Conservation (phyloP, 768 basidiomycete genomes). For the Hericium coralloides region DNA sequence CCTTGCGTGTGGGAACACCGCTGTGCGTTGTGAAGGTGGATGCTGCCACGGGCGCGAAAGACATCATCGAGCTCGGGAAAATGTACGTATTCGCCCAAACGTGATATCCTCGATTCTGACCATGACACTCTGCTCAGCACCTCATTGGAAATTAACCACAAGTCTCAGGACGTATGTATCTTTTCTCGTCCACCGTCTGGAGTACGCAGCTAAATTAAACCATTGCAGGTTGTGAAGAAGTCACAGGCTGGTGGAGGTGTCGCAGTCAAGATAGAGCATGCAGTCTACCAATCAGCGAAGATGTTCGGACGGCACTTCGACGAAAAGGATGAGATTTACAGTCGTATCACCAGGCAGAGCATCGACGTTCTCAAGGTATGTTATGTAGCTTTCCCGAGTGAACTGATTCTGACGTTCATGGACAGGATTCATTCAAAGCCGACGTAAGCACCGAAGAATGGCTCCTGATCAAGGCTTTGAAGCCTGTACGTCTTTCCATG, state of each 20-base stretch:
- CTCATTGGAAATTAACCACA: constrained; percentile 96
- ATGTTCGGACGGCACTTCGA: constrained; percentile 95
- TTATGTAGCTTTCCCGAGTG: neutral
- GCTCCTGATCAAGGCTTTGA: constrained; percentile 83
- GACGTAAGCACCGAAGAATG: constrained; percentile 91
- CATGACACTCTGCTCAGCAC: constrained; percentile 43
- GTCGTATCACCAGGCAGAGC: constrained; percentile 83
- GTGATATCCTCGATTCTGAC: neutral
- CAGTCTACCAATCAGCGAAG: constrained; percentile 90
- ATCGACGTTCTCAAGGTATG: constrained; percentile 91
- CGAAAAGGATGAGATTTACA: constrained; percentile 90
- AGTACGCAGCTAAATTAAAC: neutral
- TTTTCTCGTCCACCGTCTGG: neutral
- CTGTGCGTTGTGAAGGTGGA: constrained; percentile 93
- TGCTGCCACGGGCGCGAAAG: constrained; percentile 78
- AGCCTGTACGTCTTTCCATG: constrained; percentile 43
- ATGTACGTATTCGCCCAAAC: constrained; percentile 48
- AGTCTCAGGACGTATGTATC: constrained; percentile 58
- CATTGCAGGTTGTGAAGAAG: constrained; percentile 74
- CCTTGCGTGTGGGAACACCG: constrained; percentile 86
- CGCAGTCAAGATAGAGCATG: constrained; percentile 97
- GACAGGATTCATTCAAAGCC: constrained; percentile 73
- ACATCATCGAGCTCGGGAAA: constrained; percentile 87
- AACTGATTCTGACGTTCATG: constrained; percentile 3
- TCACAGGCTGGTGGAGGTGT: constrained; percentile 93